A percentile compares a stretch with the other conserved stretches of the same genome.
These are phyloP conservation scores for Claviceps spartinae DNA, from an alignment of 2,329 filamentous ascomycete genomes.

Conservation along the genomic window DNA sequence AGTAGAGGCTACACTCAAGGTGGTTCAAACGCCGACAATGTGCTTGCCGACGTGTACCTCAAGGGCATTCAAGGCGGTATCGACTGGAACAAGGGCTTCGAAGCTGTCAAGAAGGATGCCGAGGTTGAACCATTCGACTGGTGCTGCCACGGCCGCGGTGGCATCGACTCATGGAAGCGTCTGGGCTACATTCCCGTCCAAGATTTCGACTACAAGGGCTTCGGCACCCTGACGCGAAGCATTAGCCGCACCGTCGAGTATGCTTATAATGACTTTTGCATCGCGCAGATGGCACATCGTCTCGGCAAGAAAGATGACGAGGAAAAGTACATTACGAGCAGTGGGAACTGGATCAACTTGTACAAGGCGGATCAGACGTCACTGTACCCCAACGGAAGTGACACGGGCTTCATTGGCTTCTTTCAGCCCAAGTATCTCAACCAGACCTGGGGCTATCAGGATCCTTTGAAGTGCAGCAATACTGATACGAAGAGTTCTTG, in stretches of 20 bases:
- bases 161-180: slow-evolving; percentile 56
- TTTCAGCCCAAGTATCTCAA: slow-evolving; percentile 57
- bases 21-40: slow-evolving; percentile 59
- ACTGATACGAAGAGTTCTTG: slow-evolving; percentile 42
- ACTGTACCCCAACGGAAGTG: slow-evolving; percentile 32
- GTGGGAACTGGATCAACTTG: slow-evolving; percentile 55
- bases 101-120: slow-evolving; percentile 59
- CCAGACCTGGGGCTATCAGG: slow-evolving; percentile 53
- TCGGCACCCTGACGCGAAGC: slow-evolving; percentile 56
- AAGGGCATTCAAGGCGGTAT: slow-evolving; percentile 51
- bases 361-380: slow-evolving; percentile 48
- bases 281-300: slow-evolving; percentile 45
- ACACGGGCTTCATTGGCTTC: slow-evolving; percentile 57
- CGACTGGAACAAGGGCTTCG: slow-evolving; percentile 54
- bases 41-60: slow-evolving; percentile 53
- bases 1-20: slow-evolving; percentile 64
- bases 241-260: slow-evolving; percentile 66
- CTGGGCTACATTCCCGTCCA: slow-evolving; percentile 59
- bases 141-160: slow-evolving; percentile 57
- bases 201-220: slow-evolving; percentile 51
- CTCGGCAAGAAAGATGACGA: slow-evolving; percentile 41
- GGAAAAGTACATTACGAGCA: slow-evolving; percentile 44
- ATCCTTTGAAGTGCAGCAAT: slow-evolving; percentile 50
- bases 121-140: slow-evolving; percentile 58
- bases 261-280: slow-evolving; percentile 62